Evolutionary conservation across 345 rosid genomes (phyloP).

Genomic region (Camelina sativa): DNA sequence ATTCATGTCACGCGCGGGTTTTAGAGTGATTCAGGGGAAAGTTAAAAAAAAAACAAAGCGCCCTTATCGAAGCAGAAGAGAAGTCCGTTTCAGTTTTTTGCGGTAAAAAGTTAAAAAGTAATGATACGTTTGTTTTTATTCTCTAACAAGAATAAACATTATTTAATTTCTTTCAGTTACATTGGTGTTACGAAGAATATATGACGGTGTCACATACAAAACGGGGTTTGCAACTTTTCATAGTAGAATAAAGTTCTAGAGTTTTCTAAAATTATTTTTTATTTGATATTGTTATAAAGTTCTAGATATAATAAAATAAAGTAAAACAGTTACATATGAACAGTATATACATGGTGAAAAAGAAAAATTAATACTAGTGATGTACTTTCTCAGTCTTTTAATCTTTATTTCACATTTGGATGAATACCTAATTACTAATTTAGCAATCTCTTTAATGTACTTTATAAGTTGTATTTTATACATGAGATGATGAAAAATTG

Average conservation of each 20-base stretch:
- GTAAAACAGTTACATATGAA: no score
- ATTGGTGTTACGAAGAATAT: background rate
- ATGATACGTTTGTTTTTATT: background rate
- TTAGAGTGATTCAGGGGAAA: constrained; percentile 46
- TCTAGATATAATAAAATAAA: no score
- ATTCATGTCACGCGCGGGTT: constrained; percentile 44
- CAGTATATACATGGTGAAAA: no score
- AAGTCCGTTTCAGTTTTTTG: constrained; percentile 30
- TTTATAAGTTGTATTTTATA: no score
- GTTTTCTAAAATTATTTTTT: no score
- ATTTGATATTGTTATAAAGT: no score
- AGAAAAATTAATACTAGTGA: no score
- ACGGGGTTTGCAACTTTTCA: background rate
- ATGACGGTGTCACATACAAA: background rate
- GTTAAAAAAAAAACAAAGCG: constrained; percentile 22
- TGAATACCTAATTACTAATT: no score
- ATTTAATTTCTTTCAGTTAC: background rate
- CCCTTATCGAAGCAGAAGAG: constrained; percentile 25
- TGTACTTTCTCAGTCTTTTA: no score
- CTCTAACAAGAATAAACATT: background rate
- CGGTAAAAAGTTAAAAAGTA: background rate
- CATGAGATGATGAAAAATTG: background rate
- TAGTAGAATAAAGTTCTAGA: background rate
- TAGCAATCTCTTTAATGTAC: no score
- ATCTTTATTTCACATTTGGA: no score